A percentile compares a stretch with the other conserved stretches of the same genome.
Evolutionary conservation across 257 asterid genomes (phyloP).

Genomic region (Solanum chaucha): DNA sequence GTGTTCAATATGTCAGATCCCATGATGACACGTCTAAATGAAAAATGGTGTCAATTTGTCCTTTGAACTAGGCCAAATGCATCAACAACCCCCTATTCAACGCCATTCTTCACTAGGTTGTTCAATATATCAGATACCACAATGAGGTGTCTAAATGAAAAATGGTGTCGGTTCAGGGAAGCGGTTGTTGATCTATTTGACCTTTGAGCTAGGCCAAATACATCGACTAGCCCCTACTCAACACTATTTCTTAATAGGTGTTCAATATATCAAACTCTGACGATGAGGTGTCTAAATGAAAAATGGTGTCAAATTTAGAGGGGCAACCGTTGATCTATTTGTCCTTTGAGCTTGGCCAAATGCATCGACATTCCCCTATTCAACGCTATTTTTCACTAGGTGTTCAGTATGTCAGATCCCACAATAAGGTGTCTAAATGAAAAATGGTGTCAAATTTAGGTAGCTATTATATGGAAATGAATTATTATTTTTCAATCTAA

Average conservation of each 20-base stretch:
- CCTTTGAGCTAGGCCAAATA: background rate
- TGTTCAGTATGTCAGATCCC: background rate
- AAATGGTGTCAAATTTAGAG: background rate
- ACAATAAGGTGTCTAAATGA: background rate
- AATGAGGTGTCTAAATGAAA: background rate
- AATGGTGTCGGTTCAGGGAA: background rate
- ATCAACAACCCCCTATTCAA: background rate
- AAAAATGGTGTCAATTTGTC: background rate
- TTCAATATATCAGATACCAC: background rate
- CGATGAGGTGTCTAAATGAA: background rate
- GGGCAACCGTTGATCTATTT: background rate
- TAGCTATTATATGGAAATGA: background rate
- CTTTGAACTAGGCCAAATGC: background rate
- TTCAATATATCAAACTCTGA: background rate
- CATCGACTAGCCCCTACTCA: background rate
- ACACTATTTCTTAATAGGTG: background rate
- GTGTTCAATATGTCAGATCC: background rate
- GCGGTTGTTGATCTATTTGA: background rate
- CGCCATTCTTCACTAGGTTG: background rate
- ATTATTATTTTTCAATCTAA: background rate
- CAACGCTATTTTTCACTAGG: background rate
- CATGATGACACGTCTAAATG: background rate
- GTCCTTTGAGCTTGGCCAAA: background rate
- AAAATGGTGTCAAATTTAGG: background rate
- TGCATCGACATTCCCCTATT: background rate